Base-by-base conservation (phyloP, 371 early-diverging fungal genomes). In the Zychaea mexicana region DNA sequence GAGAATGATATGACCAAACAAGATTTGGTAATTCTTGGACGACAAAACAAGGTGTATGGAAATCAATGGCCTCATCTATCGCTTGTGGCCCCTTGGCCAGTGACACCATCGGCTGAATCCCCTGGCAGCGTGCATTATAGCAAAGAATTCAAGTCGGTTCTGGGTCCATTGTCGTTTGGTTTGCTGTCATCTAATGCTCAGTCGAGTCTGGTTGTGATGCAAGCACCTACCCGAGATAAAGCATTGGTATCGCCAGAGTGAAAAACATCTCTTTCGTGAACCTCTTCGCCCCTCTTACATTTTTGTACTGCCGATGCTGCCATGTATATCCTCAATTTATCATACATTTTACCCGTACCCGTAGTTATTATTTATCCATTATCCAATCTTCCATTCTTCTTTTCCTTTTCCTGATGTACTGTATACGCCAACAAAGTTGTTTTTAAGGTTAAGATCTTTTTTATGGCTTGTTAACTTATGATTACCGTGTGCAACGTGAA, bases 171-270 rank as follows among this genome's bases (percentile, higher is more conserved):
- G 10, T 47, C 59, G 4, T 59, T 38, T 53, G 59, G 45, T n/a
- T 39, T 65, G 4, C 39, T 60, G n/a, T 61, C 55, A 32, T 60
- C 57, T 10, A 31, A 56, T 47, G 49, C 56, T 22, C 45, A 58
- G 38, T n/a, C 69, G 10, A 67, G 67, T 45, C 28, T 65, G 24
- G 42, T 64, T 22, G 62, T 69, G 32, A 56, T 65, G 10, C 61
- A 61, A 33, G 65, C 69, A 10, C 15, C 63, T 12, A 21, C 31
- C 38, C 30, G 21, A 42, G 55, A 52, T 33, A 39, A 19, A 19
- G 15, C 36, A n/a, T 21, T 31, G 24, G 15, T 21, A 33, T 31
- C 56, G 17, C 32, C 56, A 5, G 56, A 56, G 30, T 24, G n/a
- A 15, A n/a, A n/a, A n/a, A n/a, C n/a, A n/a, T n/a, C n/a, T n/a